phyloP scores from a whole-genome alignment of 2,329 filamentous ascomycete genomes.

The Calonectria hawksworthii region DNA sequence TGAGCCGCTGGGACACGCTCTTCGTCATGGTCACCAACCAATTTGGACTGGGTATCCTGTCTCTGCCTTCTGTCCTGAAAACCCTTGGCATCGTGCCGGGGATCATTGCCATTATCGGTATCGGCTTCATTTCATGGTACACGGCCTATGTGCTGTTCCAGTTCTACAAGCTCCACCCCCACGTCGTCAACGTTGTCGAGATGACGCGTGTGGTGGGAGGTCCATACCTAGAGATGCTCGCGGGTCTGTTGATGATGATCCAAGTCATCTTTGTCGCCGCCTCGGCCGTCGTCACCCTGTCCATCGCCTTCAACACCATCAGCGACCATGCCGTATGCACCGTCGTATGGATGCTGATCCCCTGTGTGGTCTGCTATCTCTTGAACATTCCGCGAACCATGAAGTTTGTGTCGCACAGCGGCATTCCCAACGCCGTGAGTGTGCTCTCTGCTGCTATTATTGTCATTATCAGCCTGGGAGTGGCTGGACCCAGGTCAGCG shows the following conservation, averaged over 20 bases:
- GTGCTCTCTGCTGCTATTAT: constrained; percentile 37
- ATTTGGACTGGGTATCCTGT: constrained; percentile 62
- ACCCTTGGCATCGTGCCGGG: constrained; percentile 76
- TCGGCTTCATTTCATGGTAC: constrained; percentile 74
- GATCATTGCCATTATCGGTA: constrained; percentile 75
- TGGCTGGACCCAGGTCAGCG: constrained; percentile 34
- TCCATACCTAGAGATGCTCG: constrained; percentile 31
- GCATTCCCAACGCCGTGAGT: constrained; percentile 41
- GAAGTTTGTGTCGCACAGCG: constrained; percentile 42
- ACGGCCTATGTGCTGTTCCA: constrained; percentile 65
- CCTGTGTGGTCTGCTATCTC: constrained; percentile 34
- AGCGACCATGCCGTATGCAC: constrained; percentile 40
- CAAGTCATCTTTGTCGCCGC: constrained; percentile 42
- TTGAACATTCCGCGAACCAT: constrained; percentile 40
- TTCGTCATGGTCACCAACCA: constrained; percentile 47
- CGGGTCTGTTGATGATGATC: constrained; percentile 41
- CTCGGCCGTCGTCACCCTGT: constrained; percentile 37
- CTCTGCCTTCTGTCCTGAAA: constrained; percentile 77
- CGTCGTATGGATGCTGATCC: constrained; percentile 36
- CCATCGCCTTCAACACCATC: constrained; percentile 39
- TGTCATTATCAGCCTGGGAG: constrained; percentile 37
- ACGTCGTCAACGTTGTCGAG: constrained; percentile 78
- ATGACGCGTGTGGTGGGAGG: constrained; percentile 68
- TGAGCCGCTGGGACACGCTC: constrained; percentile 44
- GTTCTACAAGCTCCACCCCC: constrained; percentile 77